Evolutionary conservation across 163 green algal genomes (phyloP), one percentile per base, ranked within the genome.

Genomic region (Chlorella variabilis): DNA sequence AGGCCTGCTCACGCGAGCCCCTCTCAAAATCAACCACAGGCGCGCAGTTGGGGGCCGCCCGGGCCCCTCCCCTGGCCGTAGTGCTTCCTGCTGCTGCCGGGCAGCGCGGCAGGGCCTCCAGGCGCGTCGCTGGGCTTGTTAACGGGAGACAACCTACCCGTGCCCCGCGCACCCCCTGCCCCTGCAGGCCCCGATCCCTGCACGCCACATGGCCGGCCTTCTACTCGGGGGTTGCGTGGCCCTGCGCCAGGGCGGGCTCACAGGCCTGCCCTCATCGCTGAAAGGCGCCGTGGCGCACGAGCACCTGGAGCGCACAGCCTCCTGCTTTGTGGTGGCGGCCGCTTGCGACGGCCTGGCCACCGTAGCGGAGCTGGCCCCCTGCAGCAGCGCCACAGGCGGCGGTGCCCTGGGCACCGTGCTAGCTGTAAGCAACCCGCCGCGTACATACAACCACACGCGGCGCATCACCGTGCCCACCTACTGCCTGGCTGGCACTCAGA

Each of bases 401-500:
- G 29, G 5, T 27, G 41, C 25, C 21, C 29, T 38, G 13, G 61
- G 4, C 18, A 27, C 69, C 0, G n/a, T 61, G 39, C 29, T 21
- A 11, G 33, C n/a, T 7, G 39, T n/a, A 4, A 68, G 21, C 62
- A 27, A n/a, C 45, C n/a, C 48, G 33, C 63, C 76, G n/a, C 76
- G 42, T 17, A 68, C 71, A 2, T 73, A n/a, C 45, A 63, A 17
- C 38, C 39, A 61, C 49, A 86, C 74, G 1, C 63, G 63, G 6
- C 45, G 68, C n/a, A n/a, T 86, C 27, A 79, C 61, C 20, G 76
- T 84, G 38, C 82, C 75, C 27, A 45, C 56, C 54, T 39, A 54
- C 36, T 54, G 51, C 23, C 33, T 83, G 51, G 23, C 76, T 9
- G 58, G 31, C 48, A 58, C 75, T 36, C 33, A 83, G 29, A 66